Percentiles rank a stretch among this genome's conserved stretches.
Evolutionary conservation across 768 basidiomycete species (phyloP).

Genomic region (Arthromyces matolae): DNA sequence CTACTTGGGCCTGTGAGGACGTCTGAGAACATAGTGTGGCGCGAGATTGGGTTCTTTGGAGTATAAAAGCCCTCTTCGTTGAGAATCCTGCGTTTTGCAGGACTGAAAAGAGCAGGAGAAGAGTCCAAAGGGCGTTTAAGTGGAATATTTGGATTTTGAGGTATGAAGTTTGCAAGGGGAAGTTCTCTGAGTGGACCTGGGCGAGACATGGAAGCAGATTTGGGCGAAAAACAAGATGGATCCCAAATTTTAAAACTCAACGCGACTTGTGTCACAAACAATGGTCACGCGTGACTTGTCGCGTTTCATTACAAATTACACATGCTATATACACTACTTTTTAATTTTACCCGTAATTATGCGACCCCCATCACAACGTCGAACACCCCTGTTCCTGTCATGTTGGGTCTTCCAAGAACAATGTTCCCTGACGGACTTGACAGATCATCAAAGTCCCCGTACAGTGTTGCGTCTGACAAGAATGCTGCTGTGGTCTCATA

Average conservation of each 20-base stretch:
- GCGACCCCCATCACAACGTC: conserved; percentile 78
- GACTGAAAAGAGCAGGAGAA: conserved; percentile 47
- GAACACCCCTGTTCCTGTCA: conserved; percentile 94
- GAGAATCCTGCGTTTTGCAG: conserved; percentile 67
- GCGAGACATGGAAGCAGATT: conserved; percentile 37
- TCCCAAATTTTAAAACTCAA: conserved; percentile 6
- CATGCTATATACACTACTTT: conserved; percentile 8
- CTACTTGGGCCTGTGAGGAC: conserved; percentile 32
- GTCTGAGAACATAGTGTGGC: conserved; percentile 17
- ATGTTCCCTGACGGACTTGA: conserved; percentile 88
- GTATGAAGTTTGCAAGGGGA: conserved; percentile 53
- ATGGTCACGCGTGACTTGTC: conserved; percentile 20
- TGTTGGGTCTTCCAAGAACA: conserved; percentile 82
- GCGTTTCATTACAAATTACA: conserved; percentile 16
- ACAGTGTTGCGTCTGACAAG: conserved; percentile 89
- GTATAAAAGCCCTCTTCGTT: conserved; percentile 47
- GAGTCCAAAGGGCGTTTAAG: conserved; percentile 66
- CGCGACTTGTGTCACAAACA: conserved; percentile 10
- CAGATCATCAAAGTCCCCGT: conserved; percentile 94
- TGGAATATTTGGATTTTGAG: conserved; percentile 27
- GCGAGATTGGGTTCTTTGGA: conserved; percentile 31
- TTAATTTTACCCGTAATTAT: conserved; percentile 25
- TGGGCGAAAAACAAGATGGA: conserved; percentile 4
- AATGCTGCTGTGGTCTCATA: conserved; percentile 95
- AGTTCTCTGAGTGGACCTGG: conserved; percentile 60